A percentile compares a stretch with the other conserved stretches of the same genome.
Evolutionary conservation across 2,329 filamentous ascomycete genomes (phyloP).

Genomic region (Nothophoma quercina): DNA sequence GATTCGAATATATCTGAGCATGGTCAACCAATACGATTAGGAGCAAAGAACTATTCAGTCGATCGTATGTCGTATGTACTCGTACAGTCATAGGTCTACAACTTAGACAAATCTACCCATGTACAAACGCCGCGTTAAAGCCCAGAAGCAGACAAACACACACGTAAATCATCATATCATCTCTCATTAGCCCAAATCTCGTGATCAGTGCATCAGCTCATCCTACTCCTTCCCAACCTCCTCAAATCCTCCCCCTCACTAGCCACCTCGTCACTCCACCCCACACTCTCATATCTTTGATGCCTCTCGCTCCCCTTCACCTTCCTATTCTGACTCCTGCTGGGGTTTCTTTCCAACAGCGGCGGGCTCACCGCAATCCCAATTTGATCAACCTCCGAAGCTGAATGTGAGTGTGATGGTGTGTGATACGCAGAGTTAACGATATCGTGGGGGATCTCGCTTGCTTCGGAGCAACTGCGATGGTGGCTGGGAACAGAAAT

Average conservation of each 20-base stretch:
- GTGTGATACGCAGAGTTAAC: background rate
- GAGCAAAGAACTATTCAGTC: no score
- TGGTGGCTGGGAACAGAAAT: background rate
- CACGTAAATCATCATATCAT: background rate
- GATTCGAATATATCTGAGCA: no score
- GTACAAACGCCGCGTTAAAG: background rate
- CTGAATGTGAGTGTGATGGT: background rate
- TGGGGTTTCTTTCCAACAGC: background rate
- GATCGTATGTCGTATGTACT: background rate
- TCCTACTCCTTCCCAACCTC: constrained; percentile 1
- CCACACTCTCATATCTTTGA: background rate
- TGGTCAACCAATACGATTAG: no score
- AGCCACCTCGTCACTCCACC: background rate
- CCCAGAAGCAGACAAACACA: background rate
- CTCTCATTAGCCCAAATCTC: no score
- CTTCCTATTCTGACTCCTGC: background rate
- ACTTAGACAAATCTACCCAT: background rate
- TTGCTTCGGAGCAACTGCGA: background rate
- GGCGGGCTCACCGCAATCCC: constrained; percentile 1
- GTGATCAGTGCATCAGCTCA: no score
- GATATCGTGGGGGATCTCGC: background rate
- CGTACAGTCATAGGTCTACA: background rate
- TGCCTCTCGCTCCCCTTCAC: background rate
- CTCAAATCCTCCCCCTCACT: background rate
- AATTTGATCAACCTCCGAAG: background rate